These are phyloP conservation scores for Psidium friedrichsthalianum DNA, from an alignment of 345 rosid species.

Conservation along the genomic window DNA sequence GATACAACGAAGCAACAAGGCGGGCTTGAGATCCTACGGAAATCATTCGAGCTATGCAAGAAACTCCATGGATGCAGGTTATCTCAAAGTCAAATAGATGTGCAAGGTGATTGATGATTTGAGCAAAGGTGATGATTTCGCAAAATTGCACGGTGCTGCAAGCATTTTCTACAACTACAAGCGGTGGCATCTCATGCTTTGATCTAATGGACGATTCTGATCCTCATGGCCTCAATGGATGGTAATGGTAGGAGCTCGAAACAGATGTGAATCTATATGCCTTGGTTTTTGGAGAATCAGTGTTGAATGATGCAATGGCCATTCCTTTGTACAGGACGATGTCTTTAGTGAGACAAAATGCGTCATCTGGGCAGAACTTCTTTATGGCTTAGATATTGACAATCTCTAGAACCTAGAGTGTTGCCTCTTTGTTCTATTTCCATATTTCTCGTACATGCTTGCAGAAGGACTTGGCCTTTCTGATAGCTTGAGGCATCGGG, in stretches of 20 bases:
- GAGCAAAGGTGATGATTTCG: constrained; percentile 28
- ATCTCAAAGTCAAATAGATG: constrained; percentile 34
- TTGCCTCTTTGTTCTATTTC: constrained; percentile 96
- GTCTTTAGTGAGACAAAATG: constrained; percentile 75
- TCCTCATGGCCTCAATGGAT: constrained; percentile 34
- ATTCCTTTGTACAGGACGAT: constrained; percentile 97
- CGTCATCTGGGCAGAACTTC: constrained; percentile 59
- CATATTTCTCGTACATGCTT: constrained; percentile 74
- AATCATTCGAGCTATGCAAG: constrained; percentile 47
- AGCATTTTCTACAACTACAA: constrained; percentile 39
- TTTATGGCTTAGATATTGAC: constrained; percentile 78
- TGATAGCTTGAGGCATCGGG: too few species aligned
- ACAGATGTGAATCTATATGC: constrained; percentile 92
- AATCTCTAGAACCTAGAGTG: constrained; percentile 97
- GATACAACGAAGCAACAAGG: constrained; percentile 7
- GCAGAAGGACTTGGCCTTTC: constrained; percentile 99
- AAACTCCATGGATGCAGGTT: constrained; percentile 8
- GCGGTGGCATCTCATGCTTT: constrained; percentile 37
- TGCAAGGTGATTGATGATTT: constrained; percentile 51
- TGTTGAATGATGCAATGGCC: constrained; percentile 98
- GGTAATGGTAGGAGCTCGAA: constrained; percentile 84
- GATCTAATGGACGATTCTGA: constrained; percentile 20
- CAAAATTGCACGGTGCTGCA: constrained; percentile 38
- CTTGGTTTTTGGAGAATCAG: constrained; percentile 96
- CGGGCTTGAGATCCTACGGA: constrained; percentile 25